Evolutionary conservation across 768 basidiomycete genomes (phyloP).

Genomic region (Lepiota brunneoincarnata): DNA sequence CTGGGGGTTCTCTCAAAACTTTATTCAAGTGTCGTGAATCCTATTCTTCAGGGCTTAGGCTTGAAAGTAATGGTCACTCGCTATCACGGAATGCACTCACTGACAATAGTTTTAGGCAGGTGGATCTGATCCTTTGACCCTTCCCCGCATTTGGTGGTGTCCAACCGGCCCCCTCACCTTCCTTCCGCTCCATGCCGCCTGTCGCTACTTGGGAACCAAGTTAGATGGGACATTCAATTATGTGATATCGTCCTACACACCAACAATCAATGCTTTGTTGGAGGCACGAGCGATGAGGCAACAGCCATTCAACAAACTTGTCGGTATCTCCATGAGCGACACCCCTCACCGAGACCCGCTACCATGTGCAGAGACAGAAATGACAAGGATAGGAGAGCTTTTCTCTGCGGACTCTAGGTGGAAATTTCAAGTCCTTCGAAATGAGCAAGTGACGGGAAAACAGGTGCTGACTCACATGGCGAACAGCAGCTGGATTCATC

Average conservation of each 20-base stretch:
- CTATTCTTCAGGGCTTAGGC: no score
- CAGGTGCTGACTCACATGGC: slow-evolving; percentile 7
- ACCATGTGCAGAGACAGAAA: background rate
- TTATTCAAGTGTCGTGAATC: no score
- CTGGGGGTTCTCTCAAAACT: no score
- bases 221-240: background rate
- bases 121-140: background rate
- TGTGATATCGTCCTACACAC: slow-evolving; percentile 1
- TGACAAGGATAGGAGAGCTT: background rate
- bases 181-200: slow-evolving; percentile 18
- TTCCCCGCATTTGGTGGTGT: slow-evolving; percentile 25
- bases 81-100: background rate
- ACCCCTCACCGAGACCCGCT: background rate
- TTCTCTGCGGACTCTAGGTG: no score
- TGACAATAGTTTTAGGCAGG: background rate
- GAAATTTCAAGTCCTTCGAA: background rate
- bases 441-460: background rate
- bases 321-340: background rate
- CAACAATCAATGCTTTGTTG: background rate
- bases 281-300: background rate
- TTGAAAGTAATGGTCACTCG: background rate
- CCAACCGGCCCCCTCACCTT: slow-evolving; percentile 23
- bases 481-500: slow-evolving; percentile 21
- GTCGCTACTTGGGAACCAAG: background rate
- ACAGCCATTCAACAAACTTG: background rate